Percentiles rank a stretch among this genome's conserved stretches.
phyloP scores from a whole-genome alignment of 345 rosid genomes.

The Salix caprea region DNA sequence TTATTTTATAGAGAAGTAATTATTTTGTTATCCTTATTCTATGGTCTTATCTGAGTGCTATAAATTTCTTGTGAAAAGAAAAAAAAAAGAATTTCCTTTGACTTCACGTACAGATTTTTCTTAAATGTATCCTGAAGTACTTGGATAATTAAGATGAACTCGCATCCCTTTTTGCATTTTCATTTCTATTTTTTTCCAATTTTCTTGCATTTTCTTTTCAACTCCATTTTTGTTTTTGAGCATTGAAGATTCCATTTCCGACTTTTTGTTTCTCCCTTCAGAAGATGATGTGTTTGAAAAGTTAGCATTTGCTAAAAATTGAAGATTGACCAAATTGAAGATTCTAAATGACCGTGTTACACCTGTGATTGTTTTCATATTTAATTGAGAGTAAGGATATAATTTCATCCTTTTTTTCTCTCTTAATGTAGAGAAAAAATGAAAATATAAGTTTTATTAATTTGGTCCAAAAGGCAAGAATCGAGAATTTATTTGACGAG shows the following conservation, averaged over 20 bases:
- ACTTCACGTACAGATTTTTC: not conserved
- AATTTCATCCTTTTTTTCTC: not conserved
- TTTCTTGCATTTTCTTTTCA: not conserved
- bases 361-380: not conserved
- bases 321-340: not conserved
- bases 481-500: not conserved
- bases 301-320: not conserved
- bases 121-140: not conserved
- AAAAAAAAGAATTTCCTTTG: no score
- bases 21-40: not conserved
- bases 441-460: not conserved
- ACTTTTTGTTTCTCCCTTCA: not conserved
- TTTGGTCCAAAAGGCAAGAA: not conserved
- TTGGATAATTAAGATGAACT: not conserved
- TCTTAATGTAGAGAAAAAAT: no score
- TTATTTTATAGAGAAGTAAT: no score
- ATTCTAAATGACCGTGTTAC: not conserved
- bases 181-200: not conserved
- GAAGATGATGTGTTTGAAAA: not conserved
- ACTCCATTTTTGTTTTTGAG: not conserved
- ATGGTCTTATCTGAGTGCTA: not conserved
- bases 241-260: not conserved
- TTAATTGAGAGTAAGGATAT: not conserved
- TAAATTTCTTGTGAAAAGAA: not conserved
- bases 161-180: not conserved